Conservation (phyloP, 495 filamentous ascomycete species). For the Aspergillus coremiiformis region DNA sequence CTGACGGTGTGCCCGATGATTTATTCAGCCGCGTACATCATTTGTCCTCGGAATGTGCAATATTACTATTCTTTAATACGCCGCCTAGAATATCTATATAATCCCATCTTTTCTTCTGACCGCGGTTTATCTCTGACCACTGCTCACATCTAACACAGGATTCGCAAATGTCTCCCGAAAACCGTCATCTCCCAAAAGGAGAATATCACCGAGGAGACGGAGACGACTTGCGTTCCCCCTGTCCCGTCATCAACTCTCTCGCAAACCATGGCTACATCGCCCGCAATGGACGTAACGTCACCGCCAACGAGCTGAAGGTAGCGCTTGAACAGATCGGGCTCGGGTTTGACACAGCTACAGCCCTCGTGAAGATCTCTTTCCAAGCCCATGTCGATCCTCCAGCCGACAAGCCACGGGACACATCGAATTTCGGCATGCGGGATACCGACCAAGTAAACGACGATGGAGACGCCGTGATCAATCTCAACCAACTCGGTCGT, state of each 20-base stretch:
- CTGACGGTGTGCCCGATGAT: no score
- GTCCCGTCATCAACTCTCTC: slow-evolving; percentile 14
- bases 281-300: slow-evolving; percentile 13
- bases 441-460: slow-evolving; percentile 8
- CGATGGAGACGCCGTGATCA: slow-evolving; percentile 3
- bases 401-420: background rate
- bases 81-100: no score
- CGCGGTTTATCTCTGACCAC: background rate
- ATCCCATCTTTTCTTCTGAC: background rate
- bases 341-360: background rate
- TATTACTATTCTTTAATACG: no score
- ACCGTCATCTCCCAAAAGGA: background rate
- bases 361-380: slow-evolving; percentile 8
- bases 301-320: slow-evolving; percentile 2
- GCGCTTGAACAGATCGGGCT: slow-evolving; percentile 10
- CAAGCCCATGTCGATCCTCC: slow-evolving; percentile 11
- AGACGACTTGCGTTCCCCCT: slow-evolving; percentile 9
- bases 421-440: slow-evolving; percentile 5
- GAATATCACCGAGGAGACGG: slow-evolving; percentile 1
- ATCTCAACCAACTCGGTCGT: slow-evolving; percentile 13
- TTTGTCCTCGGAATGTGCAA: no score
- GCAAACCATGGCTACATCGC: slow-evolving; percentile 14
- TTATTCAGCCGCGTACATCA: no score
- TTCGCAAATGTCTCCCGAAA: background rate
- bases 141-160: background rate